Evolutionary conservation across 2,329 filamentous ascomycete species (phyloP).

Genomic region (Fusarium pseudograminearum): DNA sequence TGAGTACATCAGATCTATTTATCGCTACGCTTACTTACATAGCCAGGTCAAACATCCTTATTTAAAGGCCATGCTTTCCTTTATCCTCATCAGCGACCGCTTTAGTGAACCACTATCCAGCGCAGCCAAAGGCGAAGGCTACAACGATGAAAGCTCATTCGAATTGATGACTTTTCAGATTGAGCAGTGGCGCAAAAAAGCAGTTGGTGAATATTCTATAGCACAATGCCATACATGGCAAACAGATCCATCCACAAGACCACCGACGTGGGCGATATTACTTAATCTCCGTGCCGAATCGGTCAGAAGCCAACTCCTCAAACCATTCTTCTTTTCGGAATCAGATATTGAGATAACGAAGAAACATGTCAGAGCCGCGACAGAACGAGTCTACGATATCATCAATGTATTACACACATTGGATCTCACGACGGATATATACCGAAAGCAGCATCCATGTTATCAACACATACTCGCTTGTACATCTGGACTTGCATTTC

Average conservation of each 20-base stretch:
- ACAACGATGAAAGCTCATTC: slow-evolving; percentile 45
- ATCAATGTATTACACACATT: slow-evolving; percentile 25
- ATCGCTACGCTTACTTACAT: accelerated
- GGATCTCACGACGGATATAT: slow-evolving; percentile 23
- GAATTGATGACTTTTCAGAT: slow-evolving; percentile 50
- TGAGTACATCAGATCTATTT: background rate
- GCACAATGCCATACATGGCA: slow-evolving; percentile 20
- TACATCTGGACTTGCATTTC: slow-evolving; percentile 24
- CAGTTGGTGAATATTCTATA: slow-evolving; percentile 31
- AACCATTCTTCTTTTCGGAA: slow-evolving; percentile 34
- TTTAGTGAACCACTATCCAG: slow-evolving; percentile 30
- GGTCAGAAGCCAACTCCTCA: slow-evolving; percentile 24
- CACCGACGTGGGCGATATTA: slow-evolving; percentile 28
- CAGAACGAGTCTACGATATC: slow-evolving; percentile 27
- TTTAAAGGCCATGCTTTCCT: slow-evolving; percentile 31
- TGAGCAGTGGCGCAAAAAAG: slow-evolving; percentile 46
- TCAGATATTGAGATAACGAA: slow-evolving; percentile 26
- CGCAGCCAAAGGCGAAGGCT: slow-evolving; percentile 26
- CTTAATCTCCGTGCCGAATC: slow-evolving; percentile 33
- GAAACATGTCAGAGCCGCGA: slow-evolving; percentile 24
- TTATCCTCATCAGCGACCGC: slow-evolving; percentile 31
- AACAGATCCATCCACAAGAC: slow-evolving; percentile 13
- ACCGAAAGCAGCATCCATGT: slow-evolving; percentile 29
- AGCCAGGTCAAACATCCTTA: slow-evolving; percentile 21
- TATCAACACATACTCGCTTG: slow-evolving; percentile 32